Evolutionary conservation across 768 basidiomycete genomes (phyloP).

Genomic region (Pleurotus ostreatus): DNA sequence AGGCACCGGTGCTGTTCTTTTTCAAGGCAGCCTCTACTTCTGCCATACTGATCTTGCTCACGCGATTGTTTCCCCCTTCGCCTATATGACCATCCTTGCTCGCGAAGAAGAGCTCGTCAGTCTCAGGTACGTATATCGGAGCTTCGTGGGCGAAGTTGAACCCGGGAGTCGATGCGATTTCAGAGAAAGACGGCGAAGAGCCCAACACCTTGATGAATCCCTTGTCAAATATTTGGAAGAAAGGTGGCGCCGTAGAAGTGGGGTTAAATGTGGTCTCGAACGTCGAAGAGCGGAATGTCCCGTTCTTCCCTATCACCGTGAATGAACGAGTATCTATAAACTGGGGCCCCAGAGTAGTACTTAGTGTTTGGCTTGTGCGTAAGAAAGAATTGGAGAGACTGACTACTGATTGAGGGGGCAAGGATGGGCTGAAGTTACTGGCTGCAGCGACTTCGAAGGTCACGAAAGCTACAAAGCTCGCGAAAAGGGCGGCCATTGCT

Average conservation of each 20-base stretch:
- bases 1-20: conserved; percentile 22
- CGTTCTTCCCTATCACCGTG: conserved; percentile 45
- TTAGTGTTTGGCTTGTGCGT: neutral
- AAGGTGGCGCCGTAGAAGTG: conserved; percentile 48
- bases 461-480: neutral
- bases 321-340: conserved; percentile 46
- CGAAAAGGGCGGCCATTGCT: neutral
- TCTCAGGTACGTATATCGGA: conserved; percentile 60
- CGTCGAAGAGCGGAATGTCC: conserved; percentile 30
- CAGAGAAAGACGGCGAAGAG: conserved; percentile 46
- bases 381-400: neutral
- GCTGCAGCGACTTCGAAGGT: conserved; percentile 1
- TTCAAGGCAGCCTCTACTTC: conserved; percentile 48
- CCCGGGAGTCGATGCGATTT: conserved; percentile 54
- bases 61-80: conserved; percentile 58
- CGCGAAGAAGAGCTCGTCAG: conserved; percentile 70
- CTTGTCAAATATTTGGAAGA: conserved; percentile 50
- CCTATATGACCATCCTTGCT: conserved; percentile 65
- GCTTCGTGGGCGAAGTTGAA: conserved; percentile 81
- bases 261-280: conserved; percentile 52
- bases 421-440: neutral
- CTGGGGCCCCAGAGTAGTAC: conserved; percentile 24
- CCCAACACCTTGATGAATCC: conserved; percentile 62
- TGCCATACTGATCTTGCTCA: conserved; percentile 58
- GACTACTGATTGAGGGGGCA: conserved; percentile 24